phyloP scores from a whole-genome alignment of 2,329 filamentous ascomycete species.

The Cryphonectria nitschkei region DNA sequence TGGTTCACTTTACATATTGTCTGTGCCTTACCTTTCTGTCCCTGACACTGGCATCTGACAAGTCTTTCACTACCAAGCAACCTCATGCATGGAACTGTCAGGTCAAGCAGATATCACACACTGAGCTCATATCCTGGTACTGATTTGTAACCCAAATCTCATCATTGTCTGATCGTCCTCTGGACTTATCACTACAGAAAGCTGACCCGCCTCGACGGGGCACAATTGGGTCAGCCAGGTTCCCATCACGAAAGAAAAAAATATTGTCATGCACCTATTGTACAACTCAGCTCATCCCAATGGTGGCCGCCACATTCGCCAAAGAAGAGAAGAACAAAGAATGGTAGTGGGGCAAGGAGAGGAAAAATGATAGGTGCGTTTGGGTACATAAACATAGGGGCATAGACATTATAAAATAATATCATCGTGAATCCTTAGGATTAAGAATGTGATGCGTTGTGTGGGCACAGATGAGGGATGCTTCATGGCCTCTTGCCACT shows the following conservation, averaged over 20 bases:
- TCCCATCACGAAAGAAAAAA: background rate
- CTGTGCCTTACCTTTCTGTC: background rate
- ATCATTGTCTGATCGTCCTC: background rate
- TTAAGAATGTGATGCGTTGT: background rate
- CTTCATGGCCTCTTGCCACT: slow-evolving; percentile 1
- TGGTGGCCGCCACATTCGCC: background rate
- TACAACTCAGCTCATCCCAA: background rate
- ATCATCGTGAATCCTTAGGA: slow-evolving; percentile 12
- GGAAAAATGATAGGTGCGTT: background rate
- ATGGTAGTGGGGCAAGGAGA: background rate
- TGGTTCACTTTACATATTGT: background rate
- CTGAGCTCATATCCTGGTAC: background rate
- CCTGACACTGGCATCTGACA: background rate
- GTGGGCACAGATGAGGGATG: background rate
- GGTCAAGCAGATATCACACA: background rate
- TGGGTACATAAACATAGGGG: slow-evolving; percentile 13
- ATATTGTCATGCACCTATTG: background rate
- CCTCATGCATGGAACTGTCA: background rate
- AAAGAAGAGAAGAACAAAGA: background rate
- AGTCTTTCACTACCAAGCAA: background rate
- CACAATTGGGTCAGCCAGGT: background rate
- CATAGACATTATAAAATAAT: slow-evolving; percentile 29
- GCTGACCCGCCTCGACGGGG: background rate
- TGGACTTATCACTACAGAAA: background rate
- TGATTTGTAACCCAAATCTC: background rate